Base-by-base conservation (phyloP, 2,329 filamentous ascomycete species). In the Xylariales sp. region DNA sequence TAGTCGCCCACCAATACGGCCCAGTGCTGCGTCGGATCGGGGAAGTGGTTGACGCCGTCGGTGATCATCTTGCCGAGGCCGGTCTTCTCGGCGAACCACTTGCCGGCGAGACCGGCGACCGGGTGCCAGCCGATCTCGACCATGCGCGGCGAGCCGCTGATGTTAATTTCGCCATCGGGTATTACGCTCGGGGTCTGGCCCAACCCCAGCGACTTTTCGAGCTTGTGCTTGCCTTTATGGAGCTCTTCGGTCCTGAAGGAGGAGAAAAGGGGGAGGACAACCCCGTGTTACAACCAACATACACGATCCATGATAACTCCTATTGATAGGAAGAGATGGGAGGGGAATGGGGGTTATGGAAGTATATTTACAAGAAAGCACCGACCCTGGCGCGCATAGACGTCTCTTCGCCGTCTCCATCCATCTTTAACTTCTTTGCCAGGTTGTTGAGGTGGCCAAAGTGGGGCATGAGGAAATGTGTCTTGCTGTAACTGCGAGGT, bases 21-120 rank as follows among this genome's bases (percentile, higher is more conserved):
- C 75, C 75, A 79, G 48, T 79, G 75, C 55, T 79, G 75, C 4
- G 73, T 77, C 4, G 75, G 75, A 49, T 79, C 75, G 0, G 75
- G 75, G 43, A 73, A 77, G 40, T 61, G 64, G 47, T 73, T 67
- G 38, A 74, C 69, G 44, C 66, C 70, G 31, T 74, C 69, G 0
- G 71, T 76, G 41, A 79, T 78, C 60, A 73, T 59, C 54, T 70
- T 72, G 3, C 75, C 75, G 16, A 78, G 51, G 0, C 70, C 68
- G 1, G 73, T 76, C 49, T 72, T 60, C 38, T 78, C 73, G 12
- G 74, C 73, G 35, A 78, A 72, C 74, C 74, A 78, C 47, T 75
- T 76, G 28, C 74, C 74, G 1, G 70, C 71, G 14, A 71, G 57
- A 1, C 74, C 74, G 13, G 66, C 72, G 6, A 79, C 73, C 1